phyloP scores from a whole-genome alignment of 2,329 filamentous ascomycete genomes.

The Fusarium tricinctum region DNA sequence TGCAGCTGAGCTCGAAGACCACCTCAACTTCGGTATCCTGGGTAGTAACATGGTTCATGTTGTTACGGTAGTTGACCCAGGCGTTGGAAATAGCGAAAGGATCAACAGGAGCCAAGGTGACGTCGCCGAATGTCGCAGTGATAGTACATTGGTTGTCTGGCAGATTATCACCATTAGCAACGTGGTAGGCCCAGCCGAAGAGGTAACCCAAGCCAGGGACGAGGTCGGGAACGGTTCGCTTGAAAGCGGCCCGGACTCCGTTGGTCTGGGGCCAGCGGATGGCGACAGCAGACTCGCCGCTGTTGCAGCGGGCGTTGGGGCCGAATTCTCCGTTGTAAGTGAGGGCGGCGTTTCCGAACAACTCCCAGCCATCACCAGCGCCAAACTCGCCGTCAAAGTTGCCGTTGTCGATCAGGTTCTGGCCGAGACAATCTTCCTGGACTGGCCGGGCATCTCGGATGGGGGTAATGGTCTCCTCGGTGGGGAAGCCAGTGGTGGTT shows the following conservation, averaged over 20 bases:
- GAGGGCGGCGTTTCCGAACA: not conserved
- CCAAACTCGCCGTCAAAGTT: slow-evolving; percentile 9
- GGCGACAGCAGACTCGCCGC: not conserved
- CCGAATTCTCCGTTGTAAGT: not conserved
- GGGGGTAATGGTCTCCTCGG: no score
- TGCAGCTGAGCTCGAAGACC: slow-evolving; percentile 21
- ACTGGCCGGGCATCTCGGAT: no score
- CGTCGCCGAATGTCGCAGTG: slow-evolving; percentile 13
- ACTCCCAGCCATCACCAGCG: not conserved
- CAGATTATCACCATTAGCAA: not conserved
- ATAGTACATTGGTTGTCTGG: slow-evolving; percentile 18
- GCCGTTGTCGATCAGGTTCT: slow-evolving; percentile 5
- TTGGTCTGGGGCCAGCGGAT: slow-evolving; percentile 12
- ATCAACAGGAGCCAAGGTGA: slow-evolving; percentile 27
- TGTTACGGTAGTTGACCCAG: slow-evolving; percentile 11
- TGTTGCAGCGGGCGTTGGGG: not conserved
- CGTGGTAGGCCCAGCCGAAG: slow-evolving; percentile 19
- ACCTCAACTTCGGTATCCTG: not conserved
- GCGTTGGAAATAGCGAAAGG: slow-evolving; percentile 18
- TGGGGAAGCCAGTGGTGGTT: not conserved
- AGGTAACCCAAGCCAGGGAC: not conserved
- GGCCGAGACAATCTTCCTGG: rapidly evolving
- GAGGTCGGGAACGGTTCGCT: slow-evolving; percentile 5
- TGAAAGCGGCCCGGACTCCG: slow-evolving; percentile 7
- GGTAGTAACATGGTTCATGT: not conserved